Conservation (phyloP, 78 protist genomes). For the Anaeramoeba flamelloides region DNA sequence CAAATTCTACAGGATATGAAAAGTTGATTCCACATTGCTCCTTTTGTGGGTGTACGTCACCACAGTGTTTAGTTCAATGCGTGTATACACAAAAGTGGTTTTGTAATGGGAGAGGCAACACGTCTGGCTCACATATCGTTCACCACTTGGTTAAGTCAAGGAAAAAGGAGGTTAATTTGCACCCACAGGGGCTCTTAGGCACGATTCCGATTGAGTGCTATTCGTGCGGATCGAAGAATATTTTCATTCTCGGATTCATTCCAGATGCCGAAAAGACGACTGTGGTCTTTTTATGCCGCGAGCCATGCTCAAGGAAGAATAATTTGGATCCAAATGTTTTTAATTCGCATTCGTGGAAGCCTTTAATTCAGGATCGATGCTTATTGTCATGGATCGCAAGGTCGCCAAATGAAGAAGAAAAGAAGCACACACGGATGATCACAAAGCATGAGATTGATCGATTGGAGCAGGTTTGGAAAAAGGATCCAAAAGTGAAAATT, state of each 20-base stretch:
- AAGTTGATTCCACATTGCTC: too few species aligned
- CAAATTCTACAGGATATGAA: too few species aligned
- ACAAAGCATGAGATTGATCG: conserved; percentile 39
- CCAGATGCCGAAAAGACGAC: neutral
- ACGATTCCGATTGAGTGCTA: neutral
- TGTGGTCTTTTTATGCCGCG: neutral
- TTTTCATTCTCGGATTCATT: neutral
- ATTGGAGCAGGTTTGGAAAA: conserved; percentile 86
- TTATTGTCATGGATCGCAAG: conserved; percentile 32
- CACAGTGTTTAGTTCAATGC: neutral
- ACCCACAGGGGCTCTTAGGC: neutral
- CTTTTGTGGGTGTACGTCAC: neutral
- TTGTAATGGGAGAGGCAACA: neutral
- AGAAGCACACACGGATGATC: conserved; percentile 50
- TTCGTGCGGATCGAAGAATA: neutral
- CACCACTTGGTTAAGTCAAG: neutral
- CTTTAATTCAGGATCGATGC: conserved; percentile 61
- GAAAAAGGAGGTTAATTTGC: neutral
- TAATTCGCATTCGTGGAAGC: conserved; percentile 52
- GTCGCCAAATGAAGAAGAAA: conserved; percentile 49
- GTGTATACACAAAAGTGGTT: neutral
- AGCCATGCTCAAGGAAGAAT: neutral
- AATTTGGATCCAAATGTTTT: too few species aligned
- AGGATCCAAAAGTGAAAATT: conserved; percentile 17
- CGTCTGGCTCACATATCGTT: neutral